A percentile compares a stretch with the other conserved stretches of the same genome.
Conservation (phyloP, 805 yeast species). For the Metschnikowia continentalis region DNA sequence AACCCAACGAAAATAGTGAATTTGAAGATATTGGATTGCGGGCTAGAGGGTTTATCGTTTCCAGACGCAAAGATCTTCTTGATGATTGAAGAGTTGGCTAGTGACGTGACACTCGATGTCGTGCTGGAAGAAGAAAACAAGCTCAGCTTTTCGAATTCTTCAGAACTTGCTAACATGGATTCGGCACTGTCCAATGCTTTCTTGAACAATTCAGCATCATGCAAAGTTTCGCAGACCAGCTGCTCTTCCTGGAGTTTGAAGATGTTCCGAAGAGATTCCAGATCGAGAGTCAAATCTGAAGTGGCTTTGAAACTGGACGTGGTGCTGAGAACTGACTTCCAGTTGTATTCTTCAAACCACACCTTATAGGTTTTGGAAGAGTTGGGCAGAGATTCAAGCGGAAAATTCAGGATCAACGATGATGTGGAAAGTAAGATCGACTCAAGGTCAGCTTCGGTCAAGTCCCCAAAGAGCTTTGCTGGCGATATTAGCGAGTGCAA, state of each 20-base stretch:
- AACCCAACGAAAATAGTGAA: slow-evolving; percentile 38
- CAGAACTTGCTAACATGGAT: background rate
- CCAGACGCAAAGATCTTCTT: background rate
- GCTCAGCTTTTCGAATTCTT: slow-evolving; percentile 15
- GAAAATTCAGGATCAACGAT: slow-evolving; percentile 22
- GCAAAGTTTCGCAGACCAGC: slow-evolving; percentile 23
- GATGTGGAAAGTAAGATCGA: slow-evolving; percentile 26
- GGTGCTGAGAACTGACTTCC: slow-evolving; percentile 30
- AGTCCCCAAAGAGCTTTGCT: slow-evolving; percentile 21
- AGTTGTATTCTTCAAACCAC: slow-evolving; percentile 36
- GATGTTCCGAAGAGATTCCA: background rate
- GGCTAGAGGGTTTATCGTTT: background rate
- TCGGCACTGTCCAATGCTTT: slow-evolving; percentile 20
- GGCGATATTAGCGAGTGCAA: slow-evolving; percentile 37
- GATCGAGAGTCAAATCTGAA: background rate
- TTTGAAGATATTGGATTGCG: slow-evolving; percentile 26
- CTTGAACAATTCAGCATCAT: slow-evolving; percentile 25
- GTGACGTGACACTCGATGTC: slow-evolving; percentile 1
- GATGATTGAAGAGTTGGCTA: background rate
- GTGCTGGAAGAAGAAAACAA: slow-evolving; percentile 33
- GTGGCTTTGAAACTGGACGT: slow-evolving; percentile 23
- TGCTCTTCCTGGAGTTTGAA: slow-evolving; percentile 31
- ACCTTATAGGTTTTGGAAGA: slow-evolving; percentile 22
- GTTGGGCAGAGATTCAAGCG: slow-evolving; percentile 20
- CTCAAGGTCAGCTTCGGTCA: slow-evolving; percentile 26